Evolutionary conservation across 495 filamentous ascomycete genomes (phyloP), one percentile per base, ranked within the genome.

Genomic region (Massariosphaeria phaeospora): DNA sequence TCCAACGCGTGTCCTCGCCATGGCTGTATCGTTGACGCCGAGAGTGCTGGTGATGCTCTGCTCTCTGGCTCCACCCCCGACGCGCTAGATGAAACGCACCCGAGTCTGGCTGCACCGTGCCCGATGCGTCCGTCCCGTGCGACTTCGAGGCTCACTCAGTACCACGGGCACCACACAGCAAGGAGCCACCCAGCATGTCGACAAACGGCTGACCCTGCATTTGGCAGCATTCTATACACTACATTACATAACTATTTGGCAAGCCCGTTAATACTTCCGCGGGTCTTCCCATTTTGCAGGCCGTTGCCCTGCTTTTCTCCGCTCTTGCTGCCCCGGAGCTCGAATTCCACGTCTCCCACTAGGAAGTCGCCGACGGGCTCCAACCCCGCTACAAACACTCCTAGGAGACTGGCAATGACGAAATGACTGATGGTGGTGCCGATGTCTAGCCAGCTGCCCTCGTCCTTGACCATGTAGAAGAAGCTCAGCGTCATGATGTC

Each of bases 391-490:
- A 99, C 91, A 69, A 97, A 99, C 3, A 95, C 82, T 64, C 89
- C 91, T 30, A 97, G 67, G 62, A 86, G 57, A 66, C 89, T 95
- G 15, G 89, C 91, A 69, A 99, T 97, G 54, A 80, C 80, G 68
- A 96, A 99, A 62, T 96, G 88, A 61, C 80, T 93, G 55, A 99
- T 99, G 1, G 86, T 95, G 27, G 86, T 91, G 41, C 94, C 94
- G 64, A 97, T 99, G 63, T 99, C 94, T 46, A 99, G 72, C 94
- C 94, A 99, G 30, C 83, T 89, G 0, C 94, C 93, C 67, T 97
- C 90, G 66, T 99, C 94, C 49, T 83, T 83, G 6, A 99, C 94
- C 66, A 95, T 84, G 79, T 85, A 99, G 70, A 99, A 99, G 76
- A 99, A 99, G 68, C 93, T 89, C 48, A 99, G 75, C 3, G 94